These are phyloP conservation scores for Cladosporium cucumerinum DNA, from an alignment of 2,329 filamentous ascomycete genomes.

Conservation along the genomic window DNA sequence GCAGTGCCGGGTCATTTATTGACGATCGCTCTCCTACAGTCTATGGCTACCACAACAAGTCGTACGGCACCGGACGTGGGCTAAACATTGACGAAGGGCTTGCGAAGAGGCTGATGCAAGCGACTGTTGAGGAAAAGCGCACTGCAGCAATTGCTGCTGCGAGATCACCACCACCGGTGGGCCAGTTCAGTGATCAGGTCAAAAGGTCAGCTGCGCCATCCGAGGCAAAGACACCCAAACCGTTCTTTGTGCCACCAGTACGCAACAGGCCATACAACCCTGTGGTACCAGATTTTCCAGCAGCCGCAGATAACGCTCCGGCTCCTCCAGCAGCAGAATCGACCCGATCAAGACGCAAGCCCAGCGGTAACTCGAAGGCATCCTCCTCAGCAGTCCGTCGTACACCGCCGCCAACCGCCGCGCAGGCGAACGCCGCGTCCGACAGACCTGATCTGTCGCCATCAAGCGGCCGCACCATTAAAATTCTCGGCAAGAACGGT, in stretches of 20 bases:
- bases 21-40: conserved; percentile 26
- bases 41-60: neutral
- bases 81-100: neutral
- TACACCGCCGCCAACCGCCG: neutral
- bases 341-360: neutral
- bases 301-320: neutral
- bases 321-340: neutral
- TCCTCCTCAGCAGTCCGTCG: neutral
- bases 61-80: conserved; percentile 7
- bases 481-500: conserved; percentile 24
- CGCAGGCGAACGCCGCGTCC: neutral
- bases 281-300: neutral
- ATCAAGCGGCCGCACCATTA: neutral
- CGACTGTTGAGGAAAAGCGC: conserved; percentile 23
- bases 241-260: conserved; percentile 3
- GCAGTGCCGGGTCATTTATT: conserved; percentile 24
- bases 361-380: neutral
- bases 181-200: too few species aligned
- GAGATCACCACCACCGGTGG: neutral
- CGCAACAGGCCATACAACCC: neutral
- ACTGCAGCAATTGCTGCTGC: conserved; percentile 12
- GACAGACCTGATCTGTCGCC: neutral
- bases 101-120: conserved; percentile 20
- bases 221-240: conserved; percentile 8
- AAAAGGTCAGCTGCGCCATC: neutral